Percentiles rank a stretch among this genome's conserved stretches.
phyloP scores from a whole-genome alignment of 257 asterid species.

The Capsicum chinense region DNA sequence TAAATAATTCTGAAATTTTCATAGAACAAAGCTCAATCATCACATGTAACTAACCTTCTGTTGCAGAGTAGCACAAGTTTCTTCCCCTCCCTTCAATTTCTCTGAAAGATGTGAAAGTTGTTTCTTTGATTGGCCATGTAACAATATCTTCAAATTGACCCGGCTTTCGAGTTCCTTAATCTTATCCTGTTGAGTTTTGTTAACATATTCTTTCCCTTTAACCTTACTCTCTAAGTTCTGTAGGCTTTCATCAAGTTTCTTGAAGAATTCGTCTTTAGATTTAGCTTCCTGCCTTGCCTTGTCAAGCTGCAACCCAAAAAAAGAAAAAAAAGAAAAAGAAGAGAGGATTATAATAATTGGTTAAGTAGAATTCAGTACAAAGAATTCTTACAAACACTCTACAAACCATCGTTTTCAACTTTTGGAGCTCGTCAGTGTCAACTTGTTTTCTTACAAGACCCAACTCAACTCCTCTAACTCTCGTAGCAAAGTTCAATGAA shows the following conservation, averaged over 20 bases:
- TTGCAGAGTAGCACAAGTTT: constrained; percentile 71
- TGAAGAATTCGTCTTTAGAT: constrained; percentile 74
- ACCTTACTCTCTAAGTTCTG: constrained; percentile 78
- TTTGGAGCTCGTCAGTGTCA: no score
- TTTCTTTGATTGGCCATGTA: constrained; percentile 67
- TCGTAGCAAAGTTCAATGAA: no score
- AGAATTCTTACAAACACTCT: no score
- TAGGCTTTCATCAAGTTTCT: constrained; percentile 77
- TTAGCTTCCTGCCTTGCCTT: constrained; percentile 76
- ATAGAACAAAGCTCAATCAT: neutral
- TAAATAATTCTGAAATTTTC: neutral
- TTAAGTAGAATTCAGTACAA: no score
- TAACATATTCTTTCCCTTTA: constrained; percentile 73
- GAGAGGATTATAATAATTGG: no score
- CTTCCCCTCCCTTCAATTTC: constrained; percentile 75
- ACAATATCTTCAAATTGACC: constrained; percentile 59
- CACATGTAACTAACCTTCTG: constrained; percentile 54
- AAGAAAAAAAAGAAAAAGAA: no score
- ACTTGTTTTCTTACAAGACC: no score
- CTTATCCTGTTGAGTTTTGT: constrained; percentile 73
- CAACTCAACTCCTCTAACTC: no score
- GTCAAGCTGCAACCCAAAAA: constrained; percentile 60
- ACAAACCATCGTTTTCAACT: no score
- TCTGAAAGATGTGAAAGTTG: constrained; percentile 70
- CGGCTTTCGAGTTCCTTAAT: constrained; percentile 80